These are phyloP conservation scores for Diaporthe citriasiana DNA, from an alignment of 2,329 filamentous ascomycete genomes.

Conservation along the genomic window DNA sequence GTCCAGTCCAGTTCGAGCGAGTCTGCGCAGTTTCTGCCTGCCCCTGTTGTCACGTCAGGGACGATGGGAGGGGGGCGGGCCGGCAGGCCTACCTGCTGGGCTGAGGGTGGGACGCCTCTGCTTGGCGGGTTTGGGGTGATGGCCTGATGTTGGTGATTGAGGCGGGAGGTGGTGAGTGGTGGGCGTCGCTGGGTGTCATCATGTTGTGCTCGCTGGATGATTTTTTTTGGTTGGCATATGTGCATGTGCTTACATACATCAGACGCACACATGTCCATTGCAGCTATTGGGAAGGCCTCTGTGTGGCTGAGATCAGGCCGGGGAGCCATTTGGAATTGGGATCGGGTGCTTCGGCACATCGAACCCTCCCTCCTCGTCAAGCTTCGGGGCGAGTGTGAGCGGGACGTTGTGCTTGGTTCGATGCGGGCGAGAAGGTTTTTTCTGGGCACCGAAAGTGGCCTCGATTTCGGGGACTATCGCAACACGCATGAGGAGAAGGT, in stretches of 20 bases:
- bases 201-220: neutral
- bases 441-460: neutral
- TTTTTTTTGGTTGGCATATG: neutral
- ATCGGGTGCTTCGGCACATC: neutral
- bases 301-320: neutral
- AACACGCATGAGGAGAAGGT: neutral
- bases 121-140: constrained; percentile 18
- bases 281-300: constrained; percentile 7
- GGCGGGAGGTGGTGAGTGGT: constrained; percentile 1
- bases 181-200: neutral
- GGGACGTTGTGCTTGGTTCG: constrained; percentile 5
- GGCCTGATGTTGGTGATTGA: constrained; percentile 25
- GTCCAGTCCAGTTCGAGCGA: neutral
- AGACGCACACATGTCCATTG: neutral
- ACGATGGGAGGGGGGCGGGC: constrained; percentile 1
- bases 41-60: neutral
- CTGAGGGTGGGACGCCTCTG: constrained; percentile 9
- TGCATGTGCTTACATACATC: neutral
- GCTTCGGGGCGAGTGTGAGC: constrained; percentile 7
- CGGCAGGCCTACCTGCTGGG: neutral
- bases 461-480: neutral
- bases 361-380: neutral
- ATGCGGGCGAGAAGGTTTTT: neutral
- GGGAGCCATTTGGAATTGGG: neutral
- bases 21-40: neutral